Evolutionary conservation across 192 early-diverging fungal genomes (phyloP).

Genomic region (Podila epigama): DNA sequence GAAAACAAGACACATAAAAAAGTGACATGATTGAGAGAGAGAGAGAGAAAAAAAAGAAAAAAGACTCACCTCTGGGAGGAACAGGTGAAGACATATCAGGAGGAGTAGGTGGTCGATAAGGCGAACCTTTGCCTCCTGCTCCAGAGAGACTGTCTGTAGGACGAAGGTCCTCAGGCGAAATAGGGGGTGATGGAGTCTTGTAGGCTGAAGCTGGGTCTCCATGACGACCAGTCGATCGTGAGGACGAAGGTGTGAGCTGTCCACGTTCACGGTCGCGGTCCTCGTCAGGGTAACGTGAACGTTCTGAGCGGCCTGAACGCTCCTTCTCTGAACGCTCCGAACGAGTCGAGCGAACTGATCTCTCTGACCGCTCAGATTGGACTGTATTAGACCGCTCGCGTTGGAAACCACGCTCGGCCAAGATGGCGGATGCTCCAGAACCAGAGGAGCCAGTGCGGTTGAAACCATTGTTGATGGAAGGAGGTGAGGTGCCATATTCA

Average conservation of each 20-base stretch:
- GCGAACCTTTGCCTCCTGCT: background rate
- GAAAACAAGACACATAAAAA: background rate
- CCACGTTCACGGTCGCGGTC: constrained; percentile 10
- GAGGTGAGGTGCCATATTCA: constrained; percentile 22
- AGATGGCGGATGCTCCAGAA: constrained; percentile 24
- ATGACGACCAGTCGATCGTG: constrained; percentile 7
- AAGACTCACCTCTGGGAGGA: constrained; percentile 20
- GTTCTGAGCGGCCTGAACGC: constrained; percentile 26
- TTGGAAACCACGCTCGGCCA: constrained; percentile 21
- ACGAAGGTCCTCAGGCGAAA: constrained; percentile 25
- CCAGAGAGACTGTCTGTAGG: constrained; percentile 13
- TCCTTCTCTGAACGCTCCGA: constrained; percentile 28
- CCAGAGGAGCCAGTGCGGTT: constrained; percentile 36
- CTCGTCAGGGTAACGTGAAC: constrained; percentile 10
- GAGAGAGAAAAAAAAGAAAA: too few relatives aligned
- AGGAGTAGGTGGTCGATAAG: constrained; percentile 39
- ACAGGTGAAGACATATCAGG: constrained; percentile 31
- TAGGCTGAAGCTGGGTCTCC: constrained; percentile 25
- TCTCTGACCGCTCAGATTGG: constrained; percentile 29
- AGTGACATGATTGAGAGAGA: too few relatives aligned
- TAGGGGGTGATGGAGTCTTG: constrained; percentile 36
- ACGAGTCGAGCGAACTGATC: background rate
- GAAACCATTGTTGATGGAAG: constrained; percentile 25
- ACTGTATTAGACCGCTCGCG: constrained; percentile 46
- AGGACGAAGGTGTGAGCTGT: background rate